Evolutionary conservation across 1,139 yeast species (phyloP).

Genomic region (Maudiozyma humilis): DNA sequence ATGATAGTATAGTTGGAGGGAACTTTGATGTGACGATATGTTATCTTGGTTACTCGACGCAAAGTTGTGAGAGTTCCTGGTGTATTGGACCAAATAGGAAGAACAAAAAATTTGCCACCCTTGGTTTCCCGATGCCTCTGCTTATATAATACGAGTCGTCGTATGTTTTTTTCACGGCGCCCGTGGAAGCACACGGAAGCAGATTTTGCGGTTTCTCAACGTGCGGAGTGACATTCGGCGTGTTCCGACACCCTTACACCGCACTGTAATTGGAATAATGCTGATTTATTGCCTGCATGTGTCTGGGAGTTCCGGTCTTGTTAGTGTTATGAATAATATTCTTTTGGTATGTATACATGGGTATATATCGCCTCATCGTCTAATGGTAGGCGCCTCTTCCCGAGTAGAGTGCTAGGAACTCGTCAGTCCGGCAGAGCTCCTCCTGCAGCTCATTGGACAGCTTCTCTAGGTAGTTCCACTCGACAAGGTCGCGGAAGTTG

Average conservation of each 20-base stretch:
- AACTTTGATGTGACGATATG: not conserved
- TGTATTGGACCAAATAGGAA: not conserved
- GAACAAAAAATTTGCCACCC: not conserved
- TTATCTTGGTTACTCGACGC: not conserved
- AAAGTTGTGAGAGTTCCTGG: not conserved
- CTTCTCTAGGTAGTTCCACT: conserved; percentile 13
- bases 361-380: not conserved
- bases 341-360: not conserved
- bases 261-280: not conserved
- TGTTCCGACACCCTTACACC: not conserved
- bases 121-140: not conserved
- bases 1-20: conserved; percentile 12
- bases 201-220: too few species aligned
- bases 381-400: conserved; percentile 16
- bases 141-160: conserved; percentile 1
- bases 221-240: too few species aligned
- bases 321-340: not conserved
- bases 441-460: conserved; percentile 13
- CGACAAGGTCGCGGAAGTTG: conserved; percentile 9
- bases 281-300: too few species aligned
- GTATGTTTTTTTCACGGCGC: too few species aligned
- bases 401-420: conserved; percentile 14
- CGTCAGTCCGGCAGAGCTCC: conserved; percentile 16
- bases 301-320: too few species aligned
- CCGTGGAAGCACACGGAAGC: not conserved